Conservation (phyloP, 495 filamentous ascomycete species). For the Pyronema omphalodes region DNA sequence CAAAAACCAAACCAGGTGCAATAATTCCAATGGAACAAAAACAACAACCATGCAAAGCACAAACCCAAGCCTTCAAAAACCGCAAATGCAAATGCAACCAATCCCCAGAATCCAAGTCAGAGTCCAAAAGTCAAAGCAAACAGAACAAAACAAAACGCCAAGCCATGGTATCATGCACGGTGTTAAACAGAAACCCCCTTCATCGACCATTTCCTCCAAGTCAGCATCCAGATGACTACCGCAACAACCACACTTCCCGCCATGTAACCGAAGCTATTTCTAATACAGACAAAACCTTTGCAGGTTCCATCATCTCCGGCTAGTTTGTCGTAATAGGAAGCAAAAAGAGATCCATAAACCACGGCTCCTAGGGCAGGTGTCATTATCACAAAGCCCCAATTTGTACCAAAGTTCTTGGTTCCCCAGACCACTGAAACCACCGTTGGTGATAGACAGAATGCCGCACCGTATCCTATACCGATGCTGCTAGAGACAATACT, state of each 20-base stretch:
- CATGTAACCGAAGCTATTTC: constrained; percentile 61
- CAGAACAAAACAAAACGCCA: too few species aligned
- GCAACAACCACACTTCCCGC: constrained; percentile 60
- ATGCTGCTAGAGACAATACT: constrained; percentile 62
- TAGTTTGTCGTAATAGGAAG: constrained; percentile 48
- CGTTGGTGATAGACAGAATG: constrained; percentile 77
- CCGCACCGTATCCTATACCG: constrained; percentile 79
- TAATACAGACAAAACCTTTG: constrained; percentile 61
- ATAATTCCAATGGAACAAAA: too few species aligned
- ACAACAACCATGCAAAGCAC: too few species aligned
- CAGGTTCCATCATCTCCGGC: constrained; percentile 26
- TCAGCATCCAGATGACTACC: constrained; percentile 49
- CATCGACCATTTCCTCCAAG: constrained; percentile 74
- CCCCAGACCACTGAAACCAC: constrained; percentile 92
- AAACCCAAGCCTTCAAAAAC: too few species aligned
- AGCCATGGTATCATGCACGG: not conserved
- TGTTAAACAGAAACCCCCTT: constrained; percentile 58
- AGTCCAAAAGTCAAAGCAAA: too few species aligned
- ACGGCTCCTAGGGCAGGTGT: constrained; percentile 71
- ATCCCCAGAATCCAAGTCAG: too few species aligned
- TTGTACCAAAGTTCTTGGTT: constrained; percentile 94
- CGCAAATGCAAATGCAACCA: too few species aligned
- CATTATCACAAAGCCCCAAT: constrained; percentile 89
- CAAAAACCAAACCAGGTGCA: too few species aligned
- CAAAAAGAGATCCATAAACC: constrained; percentile 72